phyloP scores from a whole-genome alignment of 2,329 filamentous ascomycete species.

The Corniculantispora saksenae region DNA sequence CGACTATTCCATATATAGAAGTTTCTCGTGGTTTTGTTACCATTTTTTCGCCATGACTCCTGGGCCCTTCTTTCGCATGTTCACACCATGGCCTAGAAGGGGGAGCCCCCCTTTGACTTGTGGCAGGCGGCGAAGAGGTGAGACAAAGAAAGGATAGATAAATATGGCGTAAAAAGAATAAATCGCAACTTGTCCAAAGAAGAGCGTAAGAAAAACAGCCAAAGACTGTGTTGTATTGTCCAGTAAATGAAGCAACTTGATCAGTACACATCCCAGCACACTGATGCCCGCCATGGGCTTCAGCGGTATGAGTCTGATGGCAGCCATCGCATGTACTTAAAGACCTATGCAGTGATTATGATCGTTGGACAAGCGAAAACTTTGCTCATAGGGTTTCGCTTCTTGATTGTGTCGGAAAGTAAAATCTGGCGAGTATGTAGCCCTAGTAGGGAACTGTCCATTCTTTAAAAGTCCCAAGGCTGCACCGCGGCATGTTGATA shows the following conservation, averaged over 20 bases:
- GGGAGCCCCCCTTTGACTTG: constrained; percentile 33
- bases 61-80: constrained; percentile 6
- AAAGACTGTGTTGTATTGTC: constrained; percentile 1
- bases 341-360: not conserved
- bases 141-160: constrained; percentile 40
- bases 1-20: too few species aligned
- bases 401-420: not conserved
- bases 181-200: constrained; percentile 14
- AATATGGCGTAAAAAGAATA: constrained; percentile 35
- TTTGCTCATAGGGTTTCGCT: not conserved
- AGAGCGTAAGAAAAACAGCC: constrained; percentile 3
- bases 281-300: constrained; percentile 18
- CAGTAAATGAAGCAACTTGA: constrained; percentile 14
- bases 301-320: constrained; percentile 19
- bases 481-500: constrained; percentile 13
- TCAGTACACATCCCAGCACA: constrained; percentile 6
- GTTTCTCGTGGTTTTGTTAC: constrained; percentile 53
- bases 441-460: not conserved
- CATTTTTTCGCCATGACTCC: constrained; percentile 60
- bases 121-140: constrained; percentile 41
- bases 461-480: not conserved
- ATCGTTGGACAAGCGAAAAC: not conserved
- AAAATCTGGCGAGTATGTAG: too few species aligned
- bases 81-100: constrained; percentile 14
- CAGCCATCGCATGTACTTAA: constrained; percentile 1